Conservation (phyloP, 2,329 filamentous ascomycete genomes). For the Elsinoe ampelina region DNA sequence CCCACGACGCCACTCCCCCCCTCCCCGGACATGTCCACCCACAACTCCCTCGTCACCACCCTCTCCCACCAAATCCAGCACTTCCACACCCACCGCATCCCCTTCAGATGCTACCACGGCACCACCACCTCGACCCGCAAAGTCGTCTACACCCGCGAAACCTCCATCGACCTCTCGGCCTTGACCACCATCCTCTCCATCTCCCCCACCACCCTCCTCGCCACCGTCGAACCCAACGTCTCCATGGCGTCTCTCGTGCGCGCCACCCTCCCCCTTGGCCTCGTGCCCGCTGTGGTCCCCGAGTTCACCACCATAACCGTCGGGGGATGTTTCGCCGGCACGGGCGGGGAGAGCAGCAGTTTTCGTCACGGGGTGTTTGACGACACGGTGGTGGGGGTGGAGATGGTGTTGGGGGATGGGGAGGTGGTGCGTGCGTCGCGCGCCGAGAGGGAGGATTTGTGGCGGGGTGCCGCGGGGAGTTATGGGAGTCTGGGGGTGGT, state of each 20-base stretch:
- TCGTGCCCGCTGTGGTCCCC: conserved; percentile 59
- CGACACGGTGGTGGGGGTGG: conserved; percentile 50
- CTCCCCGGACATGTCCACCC: neutral
- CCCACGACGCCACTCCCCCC: too few relatives aligned
- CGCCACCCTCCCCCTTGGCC: conserved; percentile 44
- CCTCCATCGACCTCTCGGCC: conserved; percentile 40
- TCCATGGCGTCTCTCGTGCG: conserved; percentile 56
- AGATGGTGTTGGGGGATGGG: conserved; percentile 54
- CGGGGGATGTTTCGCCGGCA: conserved; percentile 58
- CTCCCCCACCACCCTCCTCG: conserved; percentile 33
- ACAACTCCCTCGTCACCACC: neutral
- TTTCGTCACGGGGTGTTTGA: conserved; percentile 61
- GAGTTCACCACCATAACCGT: conserved; percentile 63
- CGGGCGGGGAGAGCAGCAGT: conserved; percentile 57
- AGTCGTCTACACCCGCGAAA: conserved; percentile 33
- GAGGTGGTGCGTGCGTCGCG: conserved; percentile 42
- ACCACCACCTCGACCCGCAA: conserved; percentile 44
- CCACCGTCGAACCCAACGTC: conserved; percentile 58
- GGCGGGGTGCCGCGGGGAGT: conserved; percentile 49
- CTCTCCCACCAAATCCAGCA: conserved; percentile 32
- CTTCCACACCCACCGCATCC: conserved; percentile 39
- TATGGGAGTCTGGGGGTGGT: conserved; percentile 54
- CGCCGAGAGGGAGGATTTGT: conserved; percentile 44
- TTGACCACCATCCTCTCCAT: conserved; percentile 41
- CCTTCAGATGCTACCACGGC: conserved; percentile 50